Evolutionary conservation across 768 basidiomycete genomes (phyloP), one percentile per base, ranked within the genome.

Genomic region (Lactarius quietus): DNA sequence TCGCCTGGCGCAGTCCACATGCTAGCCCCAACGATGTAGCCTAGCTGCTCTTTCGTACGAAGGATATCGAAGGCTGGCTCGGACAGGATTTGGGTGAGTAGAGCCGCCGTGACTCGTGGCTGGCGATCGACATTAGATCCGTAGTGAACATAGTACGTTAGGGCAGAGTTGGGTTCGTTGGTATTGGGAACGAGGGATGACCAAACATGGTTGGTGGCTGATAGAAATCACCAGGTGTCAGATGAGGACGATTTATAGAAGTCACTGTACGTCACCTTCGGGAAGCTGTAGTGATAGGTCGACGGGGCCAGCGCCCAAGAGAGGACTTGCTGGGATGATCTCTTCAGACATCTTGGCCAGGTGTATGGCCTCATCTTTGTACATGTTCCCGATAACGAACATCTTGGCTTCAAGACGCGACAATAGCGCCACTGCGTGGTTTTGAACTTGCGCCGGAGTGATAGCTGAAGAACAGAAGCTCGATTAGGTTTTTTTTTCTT

Each of bases 21-120:
- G 1, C 80, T 79, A 68, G 84, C 87, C 10, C 81, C 83, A 39
- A 97, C 95, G 51, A 97, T 82, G 74, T 99, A 99, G 6, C 97
- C 97, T 1, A 99, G 82, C 75, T 99, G 97, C 73, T 98, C 93
- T 73, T 93, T 88, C 4, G 95, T 98, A 33, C 97, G 88, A 35
- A 99, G 83, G 28, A 87, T 79, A 73, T 96, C 88, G 77, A 98
- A 99, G 12, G 90, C 84, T 1, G 95, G 96, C 71, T 99, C 97
- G n/a, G 83, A 80, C 41, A 95, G 81, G 63, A 98, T 90, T 70
- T 95, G 93, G 0, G 82, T 82, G 28, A 98, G 85, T 17, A 99
- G 81, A 2, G 86, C 77, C 28, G 88, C 81, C 1, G 81, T 80
- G 29, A 91, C 87, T 4, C 95, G 87, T 14, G 84, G 77, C 23